A percentile compares a stretch with the other conserved stretches of the same genome.
Conservation (phyloP, 257 asterid genomes). For the Solanum arcanum region DNA sequence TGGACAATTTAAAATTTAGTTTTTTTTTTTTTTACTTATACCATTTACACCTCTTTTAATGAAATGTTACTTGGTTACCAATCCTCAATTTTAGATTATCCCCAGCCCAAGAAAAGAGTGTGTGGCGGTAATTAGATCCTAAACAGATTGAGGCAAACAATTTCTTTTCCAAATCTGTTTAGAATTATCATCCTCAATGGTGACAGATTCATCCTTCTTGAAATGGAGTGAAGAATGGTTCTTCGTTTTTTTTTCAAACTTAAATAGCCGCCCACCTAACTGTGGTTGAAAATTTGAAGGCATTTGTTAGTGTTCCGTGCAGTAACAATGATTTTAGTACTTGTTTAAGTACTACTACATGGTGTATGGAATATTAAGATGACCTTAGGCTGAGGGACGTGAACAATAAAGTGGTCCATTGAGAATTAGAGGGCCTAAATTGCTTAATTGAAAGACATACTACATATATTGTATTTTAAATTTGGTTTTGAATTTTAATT, state of each 20-base stretch:
- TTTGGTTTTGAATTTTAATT: too few relatives aligned
- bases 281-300: neutral
- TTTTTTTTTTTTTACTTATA: neutral
- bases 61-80: neutral
- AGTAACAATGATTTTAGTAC: neutral
- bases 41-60: neutral
- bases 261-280: neutral
- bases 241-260: neutral
- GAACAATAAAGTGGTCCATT: neutral
- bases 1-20: neutral
- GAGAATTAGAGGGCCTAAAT: neutral
- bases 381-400: neutral
- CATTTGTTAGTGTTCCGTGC: neutral
- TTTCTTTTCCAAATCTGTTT: neutral
- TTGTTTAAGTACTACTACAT: neutral
- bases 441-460: neutral
- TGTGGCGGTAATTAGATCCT: neutral
- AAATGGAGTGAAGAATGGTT: neutral
- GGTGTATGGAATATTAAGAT: neutral
- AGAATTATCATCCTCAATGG: neutral
- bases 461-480: too few relatives aligned
- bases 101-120: neutral
- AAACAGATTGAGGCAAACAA: neutral
- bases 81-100: neutral
- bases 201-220: neutral